Conservation (phyloP, 2,329 filamentous ascomycete species). For the Cladorrhinum sp. region DNA sequence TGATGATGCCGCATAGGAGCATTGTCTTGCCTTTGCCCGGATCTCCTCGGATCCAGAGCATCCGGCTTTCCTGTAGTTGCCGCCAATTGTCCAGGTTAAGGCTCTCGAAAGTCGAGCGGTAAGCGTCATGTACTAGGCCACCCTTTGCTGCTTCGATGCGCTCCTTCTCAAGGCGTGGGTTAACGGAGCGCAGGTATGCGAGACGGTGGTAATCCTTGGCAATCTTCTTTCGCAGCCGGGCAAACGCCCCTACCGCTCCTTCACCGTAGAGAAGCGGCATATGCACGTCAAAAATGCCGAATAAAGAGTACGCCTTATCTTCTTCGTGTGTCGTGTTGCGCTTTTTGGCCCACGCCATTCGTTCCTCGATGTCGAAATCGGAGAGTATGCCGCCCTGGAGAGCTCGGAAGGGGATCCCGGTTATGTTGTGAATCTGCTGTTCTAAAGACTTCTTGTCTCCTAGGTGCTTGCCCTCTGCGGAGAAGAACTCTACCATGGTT, state of each 20-base stretch:
- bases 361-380: constrained; percentile 11
- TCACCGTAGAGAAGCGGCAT: constrained; percentile 21
- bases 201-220: constrained; percentile 8
- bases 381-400: constrained; percentile 11
- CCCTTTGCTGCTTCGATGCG: constrained; percentile 38
- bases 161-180: constrained; percentile 34
- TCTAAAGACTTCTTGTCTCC: constrained; percentile 9
- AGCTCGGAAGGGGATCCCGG: constrained; percentile 10
- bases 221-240: constrained; percentile 14
- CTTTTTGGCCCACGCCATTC: constrained; percentile 13
- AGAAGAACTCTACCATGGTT: background rate
- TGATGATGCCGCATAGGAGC: constrained; percentile 39
- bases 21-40: constrained; percentile 46
- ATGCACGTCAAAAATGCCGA: constrained; percentile 17
- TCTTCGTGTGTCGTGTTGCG: constrained; percentile 13
- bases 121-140: constrained; percentile 32
- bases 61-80: background rate
- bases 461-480: background rate
- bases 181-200: constrained; percentile 12
- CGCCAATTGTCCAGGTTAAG: constrained; percentile 30
- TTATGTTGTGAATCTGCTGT: constrained; percentile 10
- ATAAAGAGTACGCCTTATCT: constrained; percentile 17
- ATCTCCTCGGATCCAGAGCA: constrained; percentile 22
- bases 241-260: constrained; percentile 14
- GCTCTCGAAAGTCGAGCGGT: constrained; percentile 36